Base-by-base conservation (phyloP, 306 rosid genomes). In the Inga oerstediana region DNA sequence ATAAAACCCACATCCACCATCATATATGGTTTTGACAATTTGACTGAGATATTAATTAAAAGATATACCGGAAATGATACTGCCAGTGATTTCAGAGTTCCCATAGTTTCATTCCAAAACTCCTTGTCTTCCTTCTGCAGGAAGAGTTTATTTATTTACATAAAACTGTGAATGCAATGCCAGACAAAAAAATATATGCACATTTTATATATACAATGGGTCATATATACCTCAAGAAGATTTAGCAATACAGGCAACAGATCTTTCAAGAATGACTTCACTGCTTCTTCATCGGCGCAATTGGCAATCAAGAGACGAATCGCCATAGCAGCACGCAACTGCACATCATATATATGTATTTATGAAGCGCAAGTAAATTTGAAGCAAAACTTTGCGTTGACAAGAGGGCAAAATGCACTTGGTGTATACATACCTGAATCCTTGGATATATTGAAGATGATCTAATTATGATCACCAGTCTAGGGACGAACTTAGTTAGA, bases 61-160 rank as follows among this genome's bases (percentile, higher is more conserved):
- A 52, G 6, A 69, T 52, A 59, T 81, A 85, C 85, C 76, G 76
- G 88, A 6, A 32, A 49, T 35, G 10, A 76, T 48, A 8, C n/a
- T 51, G 82, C 83, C 66, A 72, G 3, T 54, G n/a, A 32, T 77
- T 45, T 51, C 67, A 81, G 77, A 74, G 80, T 72, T 39, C 59
- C 73, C 49, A 65, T 8, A 32, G 76, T 80, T 54, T 51, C 72
- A 15, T 37, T 82, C 54, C 44, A 72, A 64, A 81, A 17, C 48
- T 41, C 52, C 54, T 41, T 72, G 65, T 72, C 76, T 76, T 62
- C 56, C 88, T 70, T 82, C 64, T 80, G 84, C 59, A 52, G 8
- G 58, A 85, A 85, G 34, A 37, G 48, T 10, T 61, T 61, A 61
- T 59, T 45, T 51, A 51, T 39, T 39, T 17, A 80, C 62, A 80